Base-by-base conservation (phyloP, 1,284 basidiomycete species). In the Schizophyllum amplum region DNA sequence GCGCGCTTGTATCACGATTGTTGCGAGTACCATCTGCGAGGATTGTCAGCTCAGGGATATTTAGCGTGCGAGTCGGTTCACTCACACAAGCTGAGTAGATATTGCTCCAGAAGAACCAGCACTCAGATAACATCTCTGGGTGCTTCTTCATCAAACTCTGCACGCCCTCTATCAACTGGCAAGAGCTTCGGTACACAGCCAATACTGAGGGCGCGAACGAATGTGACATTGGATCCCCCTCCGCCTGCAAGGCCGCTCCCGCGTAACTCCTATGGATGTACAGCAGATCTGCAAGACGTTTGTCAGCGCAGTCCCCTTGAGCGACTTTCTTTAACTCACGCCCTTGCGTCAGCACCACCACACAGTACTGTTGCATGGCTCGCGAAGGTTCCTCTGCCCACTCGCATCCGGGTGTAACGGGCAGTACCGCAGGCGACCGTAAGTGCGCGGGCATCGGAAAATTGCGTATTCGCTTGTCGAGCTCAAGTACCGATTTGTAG, bases 81-180 rank as follows among this genome's bases (percentile, higher is more conserved):
- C 33, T 17, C 63, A 81, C 80, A 57, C 78, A 79, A 9, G 79
- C 69, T 1, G 78, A 77, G 59, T 77, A 80, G 47, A 78, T 64
- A 1, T 69, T 69, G 1, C 78, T 76, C 81, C 80, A 83, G 64
- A 81, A 79, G 63, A 74, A 79, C 76, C 78, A 80, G 17, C 71
- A 66, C 47, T 67, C 64, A 22, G 69, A 62, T 4, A 71, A 65
- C 2, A 68, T 61, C n/a, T 60, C 59, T 4, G 72, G 72, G 65
- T 79, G 72, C 17, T 70, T 65, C 1, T 62, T 58, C 58, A 74
- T 77, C 27, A 81, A 56, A 20, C 68, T 68, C 47, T 66, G 67
- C 47, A 81, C 63, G 54, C 71, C 69, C 4, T 68, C 68, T 54
- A 78, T 73, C 33, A 80, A 62, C 9, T 71, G 69, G 57, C 71